Conservation (phyloP, 2,329 filamentous ascomycete genomes). For the Berkeleyomyces basicola region DNA sequence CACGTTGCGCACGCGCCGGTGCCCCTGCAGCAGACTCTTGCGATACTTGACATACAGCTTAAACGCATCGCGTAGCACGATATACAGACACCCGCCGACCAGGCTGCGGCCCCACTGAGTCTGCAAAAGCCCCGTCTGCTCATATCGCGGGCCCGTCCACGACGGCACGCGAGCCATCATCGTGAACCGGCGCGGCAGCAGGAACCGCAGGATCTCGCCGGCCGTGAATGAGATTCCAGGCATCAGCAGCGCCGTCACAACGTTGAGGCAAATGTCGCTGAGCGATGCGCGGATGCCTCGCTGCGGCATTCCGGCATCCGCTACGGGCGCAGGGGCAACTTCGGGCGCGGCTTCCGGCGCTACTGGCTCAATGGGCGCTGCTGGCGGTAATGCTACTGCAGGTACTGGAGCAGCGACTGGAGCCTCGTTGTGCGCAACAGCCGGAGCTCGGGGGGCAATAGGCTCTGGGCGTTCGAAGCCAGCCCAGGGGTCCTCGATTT, state of each 20-base stretch:
- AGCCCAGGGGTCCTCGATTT: not conserved
- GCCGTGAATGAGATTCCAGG: conserved; percentile 64
- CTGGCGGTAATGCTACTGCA: not conserved
- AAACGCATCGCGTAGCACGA: conserved; percentile 59
- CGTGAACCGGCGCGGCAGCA: conserved; percentile 54
- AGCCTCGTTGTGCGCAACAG: not conserved
- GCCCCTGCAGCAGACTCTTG: conserved; percentile 37
- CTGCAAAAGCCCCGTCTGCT: conserved; percentile 52
- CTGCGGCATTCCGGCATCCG: conserved; percentile 14
- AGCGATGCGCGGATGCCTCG: conserved; percentile 23
- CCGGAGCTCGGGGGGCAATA: not conserved
- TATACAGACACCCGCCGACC: conserved; percentile 73
- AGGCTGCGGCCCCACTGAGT: conserved; percentile 79
- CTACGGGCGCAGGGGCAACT: conserved; percentile 13
- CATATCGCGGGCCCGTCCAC: conserved; percentile 16
- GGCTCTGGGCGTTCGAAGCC: not conserved
- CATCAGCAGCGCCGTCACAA: conserved; percentile 49
- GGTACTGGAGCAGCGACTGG: not conserved
- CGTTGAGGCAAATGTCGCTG: conserved; percentile 29
- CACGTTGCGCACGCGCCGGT: conserved; percentile 37
- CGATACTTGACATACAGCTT: conserved; percentile 48
- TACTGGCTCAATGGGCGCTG: not conserved
- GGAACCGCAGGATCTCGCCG: conserved; percentile 55
- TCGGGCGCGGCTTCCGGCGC: conserved; percentile 5
- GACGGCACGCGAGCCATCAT: conserved; percentile 21